phyloP scores from a whole-genome alignment of 1,139 yeast genomes.

The Geotrichum phurueaensis region DNA sequence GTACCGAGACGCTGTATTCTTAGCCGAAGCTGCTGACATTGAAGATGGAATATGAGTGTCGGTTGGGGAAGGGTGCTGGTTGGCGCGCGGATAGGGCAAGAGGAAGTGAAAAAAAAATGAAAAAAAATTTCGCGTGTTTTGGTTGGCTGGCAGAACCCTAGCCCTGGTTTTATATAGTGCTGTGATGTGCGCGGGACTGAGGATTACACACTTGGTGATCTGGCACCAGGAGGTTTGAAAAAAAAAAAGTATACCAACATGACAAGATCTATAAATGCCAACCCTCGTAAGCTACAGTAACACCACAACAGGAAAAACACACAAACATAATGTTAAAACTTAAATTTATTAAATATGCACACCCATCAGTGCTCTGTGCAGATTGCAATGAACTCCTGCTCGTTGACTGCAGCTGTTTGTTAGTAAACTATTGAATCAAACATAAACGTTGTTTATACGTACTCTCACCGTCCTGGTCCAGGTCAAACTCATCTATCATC shows the following conservation, averaged over 20 bases:
- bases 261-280: neutral
- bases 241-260: neutral
- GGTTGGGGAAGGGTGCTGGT: neutral
- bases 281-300: neutral
- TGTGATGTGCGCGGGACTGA: neutral
- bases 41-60: neutral
- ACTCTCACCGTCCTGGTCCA: conserved; percentile 93
- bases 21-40: conserved; percentile 7
- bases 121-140: conserved; percentile 1
- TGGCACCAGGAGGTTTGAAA: neutral
- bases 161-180: neutral
- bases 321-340: neutral
- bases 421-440: conserved; percentile 3
- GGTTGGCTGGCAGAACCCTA: conserved; percentile 6
- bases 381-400: conserved; percentile 86
- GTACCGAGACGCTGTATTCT: conserved; percentile 10
- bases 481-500: conserved; percentile 96
- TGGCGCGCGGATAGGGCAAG: neutral
- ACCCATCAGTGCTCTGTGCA: conserved; percentile 53
- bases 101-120: neutral
- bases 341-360: neutral
- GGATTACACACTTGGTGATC: conserved; percentile 6
- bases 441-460: neutral
- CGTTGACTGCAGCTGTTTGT: conserved; percentile 47
- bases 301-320: neutral